Base-by-base conservation (phyloP, 805 yeast genomes). In the Ogataea methanolica region DNA sequence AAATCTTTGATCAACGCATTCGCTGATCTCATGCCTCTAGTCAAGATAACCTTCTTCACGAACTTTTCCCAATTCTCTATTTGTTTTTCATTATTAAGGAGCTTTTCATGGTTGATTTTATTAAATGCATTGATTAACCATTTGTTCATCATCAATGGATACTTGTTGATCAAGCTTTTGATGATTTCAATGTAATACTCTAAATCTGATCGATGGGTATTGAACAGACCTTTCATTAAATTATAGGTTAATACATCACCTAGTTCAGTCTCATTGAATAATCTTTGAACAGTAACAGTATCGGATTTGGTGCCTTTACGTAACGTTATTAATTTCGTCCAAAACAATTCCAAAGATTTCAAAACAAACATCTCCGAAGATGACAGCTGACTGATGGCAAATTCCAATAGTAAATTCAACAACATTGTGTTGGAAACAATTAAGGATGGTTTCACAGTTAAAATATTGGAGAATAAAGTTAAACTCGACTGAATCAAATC, bases 11-110 rank as follows among this genome's bases (percentile, higher is more conserved):
- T 67, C 1, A 81, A 71, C 26, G 68, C 72, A 43, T 79, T 75
- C 2, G 84, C 82, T 36, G 75, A 74, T 54, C 88, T 69, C 37
- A 78, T 78, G 2, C 91, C 91, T 57, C 89, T 74, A 0, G 89
- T 83, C 1, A 82, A 49, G 63, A 80, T 58, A 31, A 85, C 55
- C 58, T 80, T 82, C 52, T 75, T 80, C 19, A 80, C 60, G 43
- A 83, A 78, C 5, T 70, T 54, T 8, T 73, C 79, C 44, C 73
- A 69, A 2, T 53, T 61, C 33, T 41, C 56, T 34, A 64, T 55
- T 40, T 52, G 62, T 46, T 59, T 62, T 55, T 42, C 61, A 31
- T 55, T 67, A 15, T 44, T 17, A 0, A 44, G 23, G 0, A 36
- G 41, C 47, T 71, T 44, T 49, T 68, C 51, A 2, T 45, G 35